Evolutionary conservation across 2,329 filamentous ascomycete species (phyloP), one percentile per base, ranked within the genome.

Genomic region (Aureobasidium sp.): DNA sequence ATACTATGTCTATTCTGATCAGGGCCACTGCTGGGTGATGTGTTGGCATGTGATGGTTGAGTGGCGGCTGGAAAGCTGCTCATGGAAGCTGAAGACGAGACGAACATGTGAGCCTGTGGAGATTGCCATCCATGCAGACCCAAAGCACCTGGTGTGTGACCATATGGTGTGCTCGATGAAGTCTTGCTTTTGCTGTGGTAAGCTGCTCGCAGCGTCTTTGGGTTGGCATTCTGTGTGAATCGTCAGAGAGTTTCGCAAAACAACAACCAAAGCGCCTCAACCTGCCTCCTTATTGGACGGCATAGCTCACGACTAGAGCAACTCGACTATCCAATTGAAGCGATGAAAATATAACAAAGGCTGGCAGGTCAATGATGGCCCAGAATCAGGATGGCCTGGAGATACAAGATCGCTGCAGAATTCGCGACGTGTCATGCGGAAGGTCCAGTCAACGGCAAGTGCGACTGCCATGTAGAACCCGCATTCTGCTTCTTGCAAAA

Each of bases 51-150:
- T 30, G 32, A 21, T 21, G 45, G 27, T 1, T 34, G 41, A 29
- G 29, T 25, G 27, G 25, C 34, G 27, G 27, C 34, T 25, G 57
- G 34, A 16, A 41, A 42, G 34, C 44, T 42, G 27, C n/a, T 37
- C n/a, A 29, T 16, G 32, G 57, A 41, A 41, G 42, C 21, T 30
- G 57, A 21, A 13, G 25, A 34, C 41, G 49, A 48, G 10, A 34
- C 25, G 9, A 62, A 62, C 32, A 62, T 49, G 50, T 62, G 60
- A 45, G 60, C 50, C n/a, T 57, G 60, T n/a, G 60, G 60, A n/a
- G 49, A 34, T 3, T 55, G 44, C 60, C 60, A 57, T 34, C 50
- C 36, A 9, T 36, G 41, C 30, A 62, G 29, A 3, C 50, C 49
- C 25, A 54, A 11, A 49, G 29, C 8, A 7, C 42, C 60, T n/a